Evolutionary conservation across 2,329 filamentous ascomycete genomes (phyloP), one percentile per base, ranked within the genome.

Genomic region (Paecilomyces dactylethromorphus): DNA sequence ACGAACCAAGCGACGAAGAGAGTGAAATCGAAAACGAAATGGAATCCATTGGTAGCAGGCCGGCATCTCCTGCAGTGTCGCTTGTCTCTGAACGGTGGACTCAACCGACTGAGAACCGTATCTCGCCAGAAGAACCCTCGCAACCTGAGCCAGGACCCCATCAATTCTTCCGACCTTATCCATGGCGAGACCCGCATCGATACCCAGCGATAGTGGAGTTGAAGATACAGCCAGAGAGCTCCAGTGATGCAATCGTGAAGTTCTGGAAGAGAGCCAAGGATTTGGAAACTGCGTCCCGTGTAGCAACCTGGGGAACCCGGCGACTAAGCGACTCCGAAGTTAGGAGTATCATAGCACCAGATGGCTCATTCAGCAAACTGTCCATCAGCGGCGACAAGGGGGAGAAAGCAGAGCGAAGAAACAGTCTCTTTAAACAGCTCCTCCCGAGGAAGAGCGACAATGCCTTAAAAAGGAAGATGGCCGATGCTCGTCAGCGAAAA

Each of bases 171-270:
- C 68, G 69, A 32, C 63, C 74, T 12, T 74, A 74, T 39, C 79
- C 80, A 6, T 84, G 82, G 82, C 73, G 78, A 52, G 82, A 84
- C 65, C 66, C 68, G 15, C 72, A 61, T 33, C 69, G 62, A 33
- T 71, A 71, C 61, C 32, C 65, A 33, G 65, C 67, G 10, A 69
- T 66, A 26, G 66, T 64, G 24, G 68, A 68, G 50, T 67, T 70
- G 13, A 60, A 68, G 62, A 61, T 69, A 60, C 82, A 84, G 60
- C 82, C 82, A n/a, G 68, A 70, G 49, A 83, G 76, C 8, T 82
- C 83, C 0, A 82, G 78, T 63, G 79, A 78, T 49, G 83, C 83
- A n/a, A 84, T 84, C 67, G 74, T 78, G 69, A 76, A 78, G 49
- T 85, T 79, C 63, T 68, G 75, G 32, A 71, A 75, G 62, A 76